phyloP scores from a whole-genome alignment of 768 basidiomycete genomes.

The Mrakia hoshinonis region DNA sequence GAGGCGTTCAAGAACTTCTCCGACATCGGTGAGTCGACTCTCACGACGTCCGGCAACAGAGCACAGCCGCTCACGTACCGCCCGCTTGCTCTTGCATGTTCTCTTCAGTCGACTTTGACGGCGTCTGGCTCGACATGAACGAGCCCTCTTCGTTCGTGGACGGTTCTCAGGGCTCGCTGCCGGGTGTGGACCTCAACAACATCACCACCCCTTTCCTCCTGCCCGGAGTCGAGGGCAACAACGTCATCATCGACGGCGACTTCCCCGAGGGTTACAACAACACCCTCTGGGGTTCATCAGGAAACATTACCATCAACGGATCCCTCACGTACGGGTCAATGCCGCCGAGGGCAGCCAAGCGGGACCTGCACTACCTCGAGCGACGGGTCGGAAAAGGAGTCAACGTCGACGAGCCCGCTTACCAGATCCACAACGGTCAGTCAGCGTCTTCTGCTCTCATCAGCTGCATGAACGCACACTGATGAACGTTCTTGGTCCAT shows the following conservation, averaged over 20 bases:
- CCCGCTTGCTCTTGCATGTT: neutral
- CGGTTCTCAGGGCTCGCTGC: conserved; percentile 47
- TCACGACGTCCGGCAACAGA: conserved; percentile 54
- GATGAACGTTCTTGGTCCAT: neutral
- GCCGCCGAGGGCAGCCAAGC: neutral
- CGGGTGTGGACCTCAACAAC: conserved; percentile 47
- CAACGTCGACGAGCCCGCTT: conserved; percentile 55
- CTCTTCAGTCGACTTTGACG: neutral
- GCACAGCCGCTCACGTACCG: too few relatives aligned
- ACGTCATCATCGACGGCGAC: conserved; percentile 42
- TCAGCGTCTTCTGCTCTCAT: conserved; percentile 34
- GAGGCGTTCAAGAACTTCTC: conserved; percentile 47
- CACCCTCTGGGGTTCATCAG: conserved; percentile 56
- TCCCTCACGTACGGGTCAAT: conserved; percentile 20
- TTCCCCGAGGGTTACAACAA: conserved; percentile 69
- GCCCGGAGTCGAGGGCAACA: conserved; percentile 52
- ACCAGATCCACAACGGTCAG: conserved; percentile 60
- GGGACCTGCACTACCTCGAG: conserved; percentile 1
- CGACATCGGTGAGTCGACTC: conserved; percentile 44
- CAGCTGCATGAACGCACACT: conserved; percentile 29
- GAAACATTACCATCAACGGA: conserved; percentile 58
- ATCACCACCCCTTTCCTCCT: conserved; percentile 52
- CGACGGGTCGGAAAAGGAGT: conserved; percentile 36
- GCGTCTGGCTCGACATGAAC: conserved; percentile 51
- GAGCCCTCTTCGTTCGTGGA: conserved; percentile 62